Evolutionary conservation across 495 filamentous ascomycete genomes (phyloP), one percentile per base, ranked within the genome.

Genomic region (Pyrenula massariospora): DNA sequence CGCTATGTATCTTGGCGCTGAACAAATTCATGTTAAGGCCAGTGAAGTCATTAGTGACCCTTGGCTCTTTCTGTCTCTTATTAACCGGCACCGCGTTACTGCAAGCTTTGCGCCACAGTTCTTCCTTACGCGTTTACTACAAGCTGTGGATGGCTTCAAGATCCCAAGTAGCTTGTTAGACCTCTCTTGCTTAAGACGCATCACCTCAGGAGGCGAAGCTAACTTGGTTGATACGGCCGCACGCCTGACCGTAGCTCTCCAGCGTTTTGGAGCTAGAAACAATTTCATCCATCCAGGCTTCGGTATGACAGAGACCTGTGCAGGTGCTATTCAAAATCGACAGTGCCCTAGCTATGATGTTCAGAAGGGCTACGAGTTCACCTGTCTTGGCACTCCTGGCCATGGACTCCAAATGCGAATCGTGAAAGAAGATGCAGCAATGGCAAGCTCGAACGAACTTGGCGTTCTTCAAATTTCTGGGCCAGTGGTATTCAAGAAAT

Each of bases 401-500:
- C n/a, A n/a, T n/a, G n/a, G n/a, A n/a, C n/a, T n/a, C n/a, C n/a
- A n/a, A n/a, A n/a, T n/a, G n/a, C n/a, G n/a, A n/a, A n/a, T n/a
- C n/a, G n/a, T n/a, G n/a, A n/a, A n/a, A n/a, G n/a, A n/a, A n/a
- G n/a, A n/a, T n/a, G n/a, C n/a, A n/a, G n/a, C n/a, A n/a, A n/a
- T n/a, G n/a, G n/a, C n/a, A n/a, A n/a, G n/a, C n/a, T n/a, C n/a
- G n/a, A n/a, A n/a, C n/a, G 59, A 62, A 21, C 50, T 48, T 12
- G 71, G 69, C 20, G 60, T 59, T n/a, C 57, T 69, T 0, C 59
- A 72, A 20, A 10, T 74, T 3, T 24, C 48, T 0, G 70, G 71
- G 0, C 82, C 84, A 1, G 86, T 90, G 52, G 72, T 94, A 11
- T 94, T 93, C 74, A 69, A 78, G 52, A 83, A 83, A 15, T 94